Percentiles rank a stretch among this genome's conserved stretches.
Evolutionary conservation across 2,329 filamentous ascomycete genomes (phyloP).

Genomic region (Claviceps quebecensis): DNA sequence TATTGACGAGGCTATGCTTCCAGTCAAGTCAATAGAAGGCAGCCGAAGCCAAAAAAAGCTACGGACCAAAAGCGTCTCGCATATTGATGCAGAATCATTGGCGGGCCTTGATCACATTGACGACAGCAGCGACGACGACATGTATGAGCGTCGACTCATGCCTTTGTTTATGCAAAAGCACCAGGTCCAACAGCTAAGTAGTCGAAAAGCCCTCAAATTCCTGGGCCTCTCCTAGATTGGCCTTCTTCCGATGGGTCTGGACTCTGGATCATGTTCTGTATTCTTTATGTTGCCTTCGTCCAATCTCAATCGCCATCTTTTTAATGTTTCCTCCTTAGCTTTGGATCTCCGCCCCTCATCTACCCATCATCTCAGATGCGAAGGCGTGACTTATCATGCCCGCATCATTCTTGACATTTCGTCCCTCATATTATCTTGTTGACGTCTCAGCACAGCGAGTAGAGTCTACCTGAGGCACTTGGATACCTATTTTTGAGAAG

Average conservation of each 20-base stretch:
- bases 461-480: too few species aligned
- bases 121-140: constrained; percentile 30
- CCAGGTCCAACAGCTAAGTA: constrained; percentile 25
- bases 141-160: constrained; percentile 38
- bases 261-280: too few species aligned
- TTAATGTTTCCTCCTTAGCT: too few species aligned
- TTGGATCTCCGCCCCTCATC: too few species aligned
- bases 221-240: constrained; percentile 28
- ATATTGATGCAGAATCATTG: constrained; percentile 17
- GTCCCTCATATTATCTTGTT: too few species aligned
- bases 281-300: too few species aligned
- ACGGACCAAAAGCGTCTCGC: constrained; percentile 8
- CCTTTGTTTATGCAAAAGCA: constrained; percentile 29
- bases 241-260: background rate
- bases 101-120: constrained; percentile 22
- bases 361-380: too few species aligned
- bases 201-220: constrained; percentile 39
- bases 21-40: constrained; percentile 17
- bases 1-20: constrained; percentile 12
- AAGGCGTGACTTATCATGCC: too few species aligned
- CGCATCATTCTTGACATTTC: too few species aligned
- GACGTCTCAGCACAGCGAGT: too few species aligned
- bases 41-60: constrained; percentile 17
- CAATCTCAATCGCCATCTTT: too few species aligned
- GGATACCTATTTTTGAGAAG: too few species aligned